These are phyloP conservation scores for Cylindrodendrum hubeiense DNA, from an alignment of 2,329 filamentous ascomycete genomes.

Conservation along the genomic window DNA sequence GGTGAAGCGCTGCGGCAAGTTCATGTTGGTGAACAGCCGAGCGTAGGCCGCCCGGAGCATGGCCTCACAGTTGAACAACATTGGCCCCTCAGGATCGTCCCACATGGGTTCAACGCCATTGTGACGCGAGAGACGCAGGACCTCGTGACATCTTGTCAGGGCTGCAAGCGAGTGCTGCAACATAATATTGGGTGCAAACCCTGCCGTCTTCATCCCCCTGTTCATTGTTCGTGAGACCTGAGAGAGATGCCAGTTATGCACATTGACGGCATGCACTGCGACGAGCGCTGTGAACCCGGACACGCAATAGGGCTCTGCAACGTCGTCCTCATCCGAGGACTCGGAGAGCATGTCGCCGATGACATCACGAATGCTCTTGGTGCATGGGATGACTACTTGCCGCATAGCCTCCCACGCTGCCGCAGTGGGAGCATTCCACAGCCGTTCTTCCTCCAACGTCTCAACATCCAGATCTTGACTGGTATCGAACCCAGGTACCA, in stretches of 20 bases:
- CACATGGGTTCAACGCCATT: background rate
- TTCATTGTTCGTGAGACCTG: background rate
- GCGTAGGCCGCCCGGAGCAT: background rate
- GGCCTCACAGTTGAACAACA: conserved; percentile 1
- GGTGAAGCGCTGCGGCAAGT: background rate
- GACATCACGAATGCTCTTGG: background rate
- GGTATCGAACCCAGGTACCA: background rate
- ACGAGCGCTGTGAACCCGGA: background rate
- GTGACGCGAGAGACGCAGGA: background rate
- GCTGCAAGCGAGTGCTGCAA: background rate
- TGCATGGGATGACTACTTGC: background rate
- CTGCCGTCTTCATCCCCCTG: background rate
- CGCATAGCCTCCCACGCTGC: background rate
- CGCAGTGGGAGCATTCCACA: background rate
- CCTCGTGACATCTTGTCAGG: background rate
- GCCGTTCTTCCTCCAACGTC: background rate
- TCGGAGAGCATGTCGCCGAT: background rate
- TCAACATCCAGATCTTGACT: background rate
- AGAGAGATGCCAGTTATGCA: background rate
- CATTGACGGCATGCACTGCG: background rate
- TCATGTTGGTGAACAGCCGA: background rate
- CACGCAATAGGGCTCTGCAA: background rate
- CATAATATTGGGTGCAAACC: background rate
- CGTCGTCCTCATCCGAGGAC: background rate
- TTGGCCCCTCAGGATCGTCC: background rate